Conservation (phyloP, 1,284 basidiomycete genomes). For the Sporisorium iseilematis-ciliati region DNA sequence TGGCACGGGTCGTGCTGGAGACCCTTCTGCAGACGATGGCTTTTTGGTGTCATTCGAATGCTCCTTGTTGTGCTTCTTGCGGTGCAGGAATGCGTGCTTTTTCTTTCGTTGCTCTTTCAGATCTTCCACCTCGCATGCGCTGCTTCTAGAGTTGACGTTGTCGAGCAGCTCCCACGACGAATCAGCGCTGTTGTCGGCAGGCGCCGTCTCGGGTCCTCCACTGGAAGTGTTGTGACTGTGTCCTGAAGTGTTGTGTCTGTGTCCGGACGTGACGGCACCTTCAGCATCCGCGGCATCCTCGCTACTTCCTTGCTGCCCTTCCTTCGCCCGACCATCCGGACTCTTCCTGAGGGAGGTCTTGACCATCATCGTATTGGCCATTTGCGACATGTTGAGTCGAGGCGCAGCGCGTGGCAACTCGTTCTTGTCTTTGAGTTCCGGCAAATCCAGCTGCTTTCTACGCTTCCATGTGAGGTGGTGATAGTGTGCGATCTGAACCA, state of each 20-base stretch:
- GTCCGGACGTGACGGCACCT: slow-evolving; percentile 2
- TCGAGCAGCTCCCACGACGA: slow-evolving; percentile 30
- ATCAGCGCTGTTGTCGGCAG: neutral
- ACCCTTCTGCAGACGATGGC: neutral
- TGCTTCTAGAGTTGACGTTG: slow-evolving; percentile 20
- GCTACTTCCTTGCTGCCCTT: neutral
- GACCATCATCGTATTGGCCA: slow-evolving; percentile 40
- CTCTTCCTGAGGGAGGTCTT: slow-evolving; percentile 24
- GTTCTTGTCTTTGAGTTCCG: slow-evolving; percentile 60
- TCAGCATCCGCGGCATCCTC: slow-evolving; percentile 1
- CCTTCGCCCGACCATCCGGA: neutral
- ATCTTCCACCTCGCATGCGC: slow-evolving; percentile 33
- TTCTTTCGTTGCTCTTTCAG: slow-evolving; percentile 23
- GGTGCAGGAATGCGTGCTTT: slow-evolving; percentile 27
- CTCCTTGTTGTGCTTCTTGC: slow-evolving; percentile 17
- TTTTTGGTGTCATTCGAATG: neutral
- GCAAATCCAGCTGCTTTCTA: slow-evolving; percentile 54
- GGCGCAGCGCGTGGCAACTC: slow-evolving; percentile 58
- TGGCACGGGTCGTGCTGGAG: slow-evolving; percentile 1
- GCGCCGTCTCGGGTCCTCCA: neutral
- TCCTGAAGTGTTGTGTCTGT: neutral
- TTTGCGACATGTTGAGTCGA: slow-evolving; percentile 28
- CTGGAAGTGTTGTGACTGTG: slow-evolving; percentile 1
- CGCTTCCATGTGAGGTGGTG: slow-evolving; percentile 64
- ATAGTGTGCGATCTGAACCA: slow-evolving; percentile 66